Conservation (phyloP, 768 basidiomycete species). For the Podaxis sp. region DNA sequence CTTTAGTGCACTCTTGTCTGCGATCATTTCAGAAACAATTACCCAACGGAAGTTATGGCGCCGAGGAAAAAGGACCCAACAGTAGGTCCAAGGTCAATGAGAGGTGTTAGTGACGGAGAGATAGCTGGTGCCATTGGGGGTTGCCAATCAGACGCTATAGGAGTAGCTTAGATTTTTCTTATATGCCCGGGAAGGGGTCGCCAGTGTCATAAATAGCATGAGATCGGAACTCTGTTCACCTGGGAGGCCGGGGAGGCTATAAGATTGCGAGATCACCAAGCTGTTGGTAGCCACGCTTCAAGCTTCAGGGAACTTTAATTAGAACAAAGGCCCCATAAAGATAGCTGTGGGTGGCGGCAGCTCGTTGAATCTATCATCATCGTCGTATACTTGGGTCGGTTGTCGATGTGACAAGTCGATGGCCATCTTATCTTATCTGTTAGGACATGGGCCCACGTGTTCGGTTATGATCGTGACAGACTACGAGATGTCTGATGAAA, state of each 20-base stretch:
- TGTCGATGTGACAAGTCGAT: no score
- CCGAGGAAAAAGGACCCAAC: slow-evolving; percentile 10
- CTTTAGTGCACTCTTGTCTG: not conserved
- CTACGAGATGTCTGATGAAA: not conserved
- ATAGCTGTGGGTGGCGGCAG: not conserved
- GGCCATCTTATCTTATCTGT: not conserved
- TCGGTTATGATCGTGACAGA: not conserved
- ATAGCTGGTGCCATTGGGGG: not conserved
- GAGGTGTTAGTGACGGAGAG: not conserved
- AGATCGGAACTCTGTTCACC: not conserved
- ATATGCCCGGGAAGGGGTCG: not conserved
- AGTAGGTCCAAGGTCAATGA: slow-evolving; percentile 7
- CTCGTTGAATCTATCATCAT: not conserved
- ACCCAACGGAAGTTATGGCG: slow-evolving; percentile 11
- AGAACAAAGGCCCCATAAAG: not conserved
- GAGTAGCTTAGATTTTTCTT: not conserved
- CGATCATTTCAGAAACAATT: not conserved
- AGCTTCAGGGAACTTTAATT: not conserved
- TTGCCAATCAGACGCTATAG: not conserved
- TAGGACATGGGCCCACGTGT: not conserved
- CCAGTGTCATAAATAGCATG: slow-evolving; percentile 6
- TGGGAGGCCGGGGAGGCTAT: not conserved
- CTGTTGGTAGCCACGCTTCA: not conserved
- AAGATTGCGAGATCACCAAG: not conserved
- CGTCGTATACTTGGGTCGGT: no score